Evolutionary conservation across 768 basidiomycete genomes (phyloP), one percentile per base, ranked within the genome.

Genomic region (Mycena kentingensis): DNA sequence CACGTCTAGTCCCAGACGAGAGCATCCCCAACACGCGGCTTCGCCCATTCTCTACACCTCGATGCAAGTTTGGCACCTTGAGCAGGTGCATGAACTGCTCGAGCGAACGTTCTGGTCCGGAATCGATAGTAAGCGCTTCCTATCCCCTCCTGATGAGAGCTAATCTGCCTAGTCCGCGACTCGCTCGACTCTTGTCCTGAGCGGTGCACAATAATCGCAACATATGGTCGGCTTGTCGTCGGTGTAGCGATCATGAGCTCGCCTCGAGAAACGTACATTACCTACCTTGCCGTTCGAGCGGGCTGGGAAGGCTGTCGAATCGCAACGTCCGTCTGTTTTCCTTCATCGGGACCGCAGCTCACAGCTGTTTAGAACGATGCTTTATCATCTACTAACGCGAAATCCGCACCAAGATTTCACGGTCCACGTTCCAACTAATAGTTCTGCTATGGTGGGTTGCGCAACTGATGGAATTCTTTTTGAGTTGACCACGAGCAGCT

Each of bases 301-400:
- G 89, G 90, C 10, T 93, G 90, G 90, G 87, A 92, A 49, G 87
- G 86, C 60, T 75, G 83, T 3, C 82, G 85, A 51, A 87, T 93
- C 51, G 90, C 88, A 27, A 86, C 85, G 90, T 88, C 60, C 68
- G 67, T 37, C 18, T 36, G 21, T 11, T 38, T 18, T 25, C 15
- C 10, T 34, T 43, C 19, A 32, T 52, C 37, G 12, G 25, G n/a
- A 42, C 25, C 31, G 42, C 16, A 7, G 36, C 21, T 15, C 19
- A 27, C 19, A 28, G 18, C 27, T 27, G 24, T 45, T 3, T 35
- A 4, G 24, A n/a, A n/a, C n/a, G n/a, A n/a, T 32, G 31, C 31
- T 43, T 51, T 43, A 44, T 58, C 27, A 88, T 67, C 76, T 92
- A 32, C 85, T 91, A 43, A 72, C 67, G 44, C 74, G 83, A 57